Conservation (phyloP, 495 filamentous ascomycete genomes). For the Lentithecium fluviatile region DNA sequence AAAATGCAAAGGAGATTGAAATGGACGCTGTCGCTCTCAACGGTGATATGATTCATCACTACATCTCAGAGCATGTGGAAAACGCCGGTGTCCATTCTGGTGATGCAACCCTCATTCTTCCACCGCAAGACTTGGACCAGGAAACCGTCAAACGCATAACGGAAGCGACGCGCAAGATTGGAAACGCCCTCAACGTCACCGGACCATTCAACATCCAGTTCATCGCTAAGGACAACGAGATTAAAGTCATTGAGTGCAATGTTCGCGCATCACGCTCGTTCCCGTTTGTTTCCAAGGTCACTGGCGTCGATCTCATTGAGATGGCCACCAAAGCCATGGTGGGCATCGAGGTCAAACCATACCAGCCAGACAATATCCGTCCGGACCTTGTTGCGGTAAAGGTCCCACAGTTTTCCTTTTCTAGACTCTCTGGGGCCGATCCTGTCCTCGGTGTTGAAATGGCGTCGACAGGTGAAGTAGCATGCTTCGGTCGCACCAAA, state of each 20-base stretch:
- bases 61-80: constrained; percentile 95
- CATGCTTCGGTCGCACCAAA: constrained; percentile 92
- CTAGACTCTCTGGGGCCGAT: constrained; percentile 90
- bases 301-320: constrained; percentile 97
- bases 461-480: constrained; percentile 98
- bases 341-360: constrained; percentile 74
- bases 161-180: constrained; percentile 94
- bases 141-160: constrained; percentile 89
- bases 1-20: constrained; percentile 95
- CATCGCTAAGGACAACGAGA: constrained; percentile 98
- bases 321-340: constrained; percentile 99
- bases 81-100: constrained; percentile 98
- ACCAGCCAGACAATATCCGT: constrained; percentile 72
- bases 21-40: constrained; percentile 90
- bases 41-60: constrained; percentile 85
- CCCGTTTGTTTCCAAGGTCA: constrained; percentile 97
- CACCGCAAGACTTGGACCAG: constrained; percentile 86
- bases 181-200: constrained; percentile 89
- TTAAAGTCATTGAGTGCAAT: constrained; percentile 99
- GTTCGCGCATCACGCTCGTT: constrained; percentile 94
- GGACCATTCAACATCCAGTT: constrained; percentile 99
- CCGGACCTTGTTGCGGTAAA: constrained; percentile 91
- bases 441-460: constrained; percentile 97
- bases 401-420: constrained; percentile 98
- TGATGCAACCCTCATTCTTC: constrained; percentile 88